These are phyloP conservation scores for Backusella luteola DNA, from an alignment of 192 early-diverging fungal genomes.

Conservation along the genomic window DNA sequence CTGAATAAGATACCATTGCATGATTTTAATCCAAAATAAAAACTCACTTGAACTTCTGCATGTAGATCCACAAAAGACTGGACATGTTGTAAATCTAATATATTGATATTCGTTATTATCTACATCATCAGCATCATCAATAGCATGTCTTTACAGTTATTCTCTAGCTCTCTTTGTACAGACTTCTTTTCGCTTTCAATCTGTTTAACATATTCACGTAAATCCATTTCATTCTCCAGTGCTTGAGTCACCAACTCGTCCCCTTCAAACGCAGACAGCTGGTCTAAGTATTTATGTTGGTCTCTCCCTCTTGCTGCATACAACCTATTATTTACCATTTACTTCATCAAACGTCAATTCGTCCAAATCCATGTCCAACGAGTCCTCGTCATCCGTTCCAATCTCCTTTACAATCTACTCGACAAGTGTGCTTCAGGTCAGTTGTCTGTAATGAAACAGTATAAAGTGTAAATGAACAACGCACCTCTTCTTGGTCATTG, in stretches of 20 bases:
- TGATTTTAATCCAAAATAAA: background rate
- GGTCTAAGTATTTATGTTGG: conserved; percentile 39
- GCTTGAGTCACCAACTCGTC: conserved; percentile 83
- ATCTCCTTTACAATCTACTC: conserved; percentile 1
- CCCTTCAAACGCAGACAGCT: conserved; percentile 75
- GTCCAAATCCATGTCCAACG: conserved; percentile 31
- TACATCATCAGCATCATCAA: background rate
- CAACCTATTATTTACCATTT: conserved; percentile 39
- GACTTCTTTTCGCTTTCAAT: conserved; percentile 71
- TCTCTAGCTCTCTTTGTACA: conserved; percentile 69
- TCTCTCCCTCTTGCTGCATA: background rate
- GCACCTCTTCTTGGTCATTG: background rate
- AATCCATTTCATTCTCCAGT: conserved; percentile 80
- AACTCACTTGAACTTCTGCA: conserved; percentile 56
- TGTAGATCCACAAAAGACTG: conserved; percentile 64
- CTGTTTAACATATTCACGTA: conserved; percentile 80
- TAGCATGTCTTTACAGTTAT: conserved; percentile 55
- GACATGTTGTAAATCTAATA: conserved; percentile 55
- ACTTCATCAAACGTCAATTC: conserved; percentile 58
- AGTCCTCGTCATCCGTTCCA: background rate
- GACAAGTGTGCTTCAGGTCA: background rate
- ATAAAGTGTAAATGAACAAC: background rate
- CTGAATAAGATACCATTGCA: background rate
- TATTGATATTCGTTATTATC: background rate
- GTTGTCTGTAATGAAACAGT: background rate